phyloP scores from a whole-genome alignment of 805 yeast species.

The Lachancea meyersii region DNA sequence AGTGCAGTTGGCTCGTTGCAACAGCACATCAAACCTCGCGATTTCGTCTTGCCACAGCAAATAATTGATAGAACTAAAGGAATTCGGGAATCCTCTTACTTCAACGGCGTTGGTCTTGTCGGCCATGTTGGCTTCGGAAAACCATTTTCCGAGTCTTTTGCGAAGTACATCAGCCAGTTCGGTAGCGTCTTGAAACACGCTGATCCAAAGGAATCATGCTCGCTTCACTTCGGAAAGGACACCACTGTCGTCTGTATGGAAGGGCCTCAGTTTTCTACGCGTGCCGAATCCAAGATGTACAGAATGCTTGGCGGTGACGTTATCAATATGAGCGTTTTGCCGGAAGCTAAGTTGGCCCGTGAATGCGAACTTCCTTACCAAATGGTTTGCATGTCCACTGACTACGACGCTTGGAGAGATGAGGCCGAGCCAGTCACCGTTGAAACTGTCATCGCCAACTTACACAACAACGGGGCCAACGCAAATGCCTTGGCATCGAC shows the following conservation, averaged over 20 bases:
- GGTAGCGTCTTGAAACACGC: constrained; percentile 52
- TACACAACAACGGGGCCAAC: constrained; percentile 78
- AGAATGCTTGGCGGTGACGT: constrained; percentile 86
- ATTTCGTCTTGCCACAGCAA: constrained; percentile 94
- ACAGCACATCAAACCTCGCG: constrained; percentile 84
- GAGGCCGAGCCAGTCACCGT: constrained; percentile 95
- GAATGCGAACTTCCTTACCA: constrained; percentile 97
- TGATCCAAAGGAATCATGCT: constrained; percentile 51
- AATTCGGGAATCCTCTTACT: constrained; percentile 80
- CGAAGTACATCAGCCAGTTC: constrained; percentile 54
- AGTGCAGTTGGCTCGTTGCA: constrained; percentile 95
- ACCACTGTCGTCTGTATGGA: constrained; percentile 93
- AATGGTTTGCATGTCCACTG: constrained; percentile 98
- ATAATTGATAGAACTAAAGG: constrained; percentile 97
- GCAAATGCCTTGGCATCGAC: constrained; percentile 73
- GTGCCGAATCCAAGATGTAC: constrained; percentile 92
- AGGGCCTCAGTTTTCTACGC: constrained; percentile 95
- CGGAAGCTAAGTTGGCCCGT: constrained; percentile 95
- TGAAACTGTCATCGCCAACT: constrained; percentile 90
- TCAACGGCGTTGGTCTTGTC: constrained; percentile 80
- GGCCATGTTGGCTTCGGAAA: constrained; percentile 98
- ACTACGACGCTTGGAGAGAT: constrained; percentile 97
- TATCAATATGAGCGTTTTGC: constrained; percentile 93
- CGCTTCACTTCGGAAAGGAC: constrained; percentile 64
- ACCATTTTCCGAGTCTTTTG: constrained; percentile 79